Evolutionary conservation across 768 basidiomycete species (phyloP).

Genomic region (Agaricus subrufescens): DNA sequence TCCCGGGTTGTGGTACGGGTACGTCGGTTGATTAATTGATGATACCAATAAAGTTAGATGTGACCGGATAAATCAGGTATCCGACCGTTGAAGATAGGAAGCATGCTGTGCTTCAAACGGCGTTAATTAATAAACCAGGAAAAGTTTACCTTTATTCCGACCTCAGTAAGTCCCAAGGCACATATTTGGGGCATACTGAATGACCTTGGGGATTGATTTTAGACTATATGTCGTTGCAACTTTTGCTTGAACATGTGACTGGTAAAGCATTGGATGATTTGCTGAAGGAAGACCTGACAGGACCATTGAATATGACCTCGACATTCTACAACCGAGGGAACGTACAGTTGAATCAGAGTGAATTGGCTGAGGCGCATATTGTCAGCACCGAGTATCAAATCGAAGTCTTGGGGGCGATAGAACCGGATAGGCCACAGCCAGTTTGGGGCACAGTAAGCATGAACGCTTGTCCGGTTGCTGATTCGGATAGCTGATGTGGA

Average conservation of each 20-base stretch:
- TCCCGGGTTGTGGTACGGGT: constrained; percentile 22
- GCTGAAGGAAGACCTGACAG: constrained; percentile 19
- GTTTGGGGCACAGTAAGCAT: constrained; percentile 22
- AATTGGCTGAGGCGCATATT: background rate
- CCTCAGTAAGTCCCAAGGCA: constrained; percentile 15
- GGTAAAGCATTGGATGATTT: constrained; percentile 18
- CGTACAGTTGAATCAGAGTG: constrained; percentile 1
- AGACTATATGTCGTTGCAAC: constrained; percentile 24
- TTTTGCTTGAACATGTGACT: constrained; percentile 20
- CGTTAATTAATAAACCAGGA: constrained; percentile 19
- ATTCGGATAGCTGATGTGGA: background rate
- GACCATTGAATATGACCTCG: constrained; percentile 21
- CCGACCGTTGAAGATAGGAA: constrained; percentile 18
- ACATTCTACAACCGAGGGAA: constrained; percentile 22
- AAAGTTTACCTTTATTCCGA: constrained; percentile 22
- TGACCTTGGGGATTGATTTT: background rate
- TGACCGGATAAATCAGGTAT: constrained; percentile 14
- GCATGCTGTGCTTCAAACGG: constrained; percentile 17
- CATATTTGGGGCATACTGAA: too few species aligned
- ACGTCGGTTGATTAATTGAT: background rate
- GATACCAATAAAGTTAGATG: background rate
- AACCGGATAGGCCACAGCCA: constrained; percentile 20
- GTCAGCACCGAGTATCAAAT: constrained; percentile 22
- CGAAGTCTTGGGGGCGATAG: constrained; percentile 15
- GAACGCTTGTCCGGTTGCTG: background rate